Conservation (phyloP, 2,329 filamentous ascomycete species). For the Curvularia lunata region DNA sequence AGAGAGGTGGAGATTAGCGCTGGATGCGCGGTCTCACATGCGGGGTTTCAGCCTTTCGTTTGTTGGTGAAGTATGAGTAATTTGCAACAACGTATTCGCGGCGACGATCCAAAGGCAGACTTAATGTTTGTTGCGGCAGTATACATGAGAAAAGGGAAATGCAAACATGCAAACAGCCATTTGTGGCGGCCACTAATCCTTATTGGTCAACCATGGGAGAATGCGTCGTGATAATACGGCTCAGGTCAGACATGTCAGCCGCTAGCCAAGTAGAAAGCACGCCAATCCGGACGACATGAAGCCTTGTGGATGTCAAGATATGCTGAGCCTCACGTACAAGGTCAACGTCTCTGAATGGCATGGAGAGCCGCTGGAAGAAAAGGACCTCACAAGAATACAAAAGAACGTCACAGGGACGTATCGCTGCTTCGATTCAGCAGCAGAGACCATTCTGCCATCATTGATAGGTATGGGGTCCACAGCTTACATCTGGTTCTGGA, state of each 20-base stretch:
- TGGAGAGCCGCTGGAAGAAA: background rate
- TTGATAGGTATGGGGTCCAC: background rate
- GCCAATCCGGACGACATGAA: background rate
- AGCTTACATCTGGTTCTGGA: background rate
- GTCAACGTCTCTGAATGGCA: background rate
- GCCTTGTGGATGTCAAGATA: background rate
- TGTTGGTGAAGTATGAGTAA: constrained; percentile 1
- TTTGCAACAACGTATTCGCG: background rate
- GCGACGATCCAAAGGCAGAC: background rate
- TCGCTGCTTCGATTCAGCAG: background rate
- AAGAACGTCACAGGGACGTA: background rate
- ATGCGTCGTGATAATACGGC: background rate
- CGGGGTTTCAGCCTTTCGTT: constrained; percentile 8
- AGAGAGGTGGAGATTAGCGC: constrained; percentile 15
- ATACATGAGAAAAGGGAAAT: background rate
- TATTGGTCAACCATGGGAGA: background rate
- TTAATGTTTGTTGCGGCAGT: background rate
- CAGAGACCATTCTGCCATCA: background rate
- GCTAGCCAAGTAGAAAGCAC: background rate
- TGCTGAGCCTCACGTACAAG: background rate
- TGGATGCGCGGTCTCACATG: constrained; percentile 17
- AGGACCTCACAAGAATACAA: background rate
- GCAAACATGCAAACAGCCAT: background rate
- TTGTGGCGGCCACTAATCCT: background rate
- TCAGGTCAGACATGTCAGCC: background rate